Conservation (phyloP, 495 filamentous ascomycete genomes). For the Pseudevernia furfuracea region DNA sequence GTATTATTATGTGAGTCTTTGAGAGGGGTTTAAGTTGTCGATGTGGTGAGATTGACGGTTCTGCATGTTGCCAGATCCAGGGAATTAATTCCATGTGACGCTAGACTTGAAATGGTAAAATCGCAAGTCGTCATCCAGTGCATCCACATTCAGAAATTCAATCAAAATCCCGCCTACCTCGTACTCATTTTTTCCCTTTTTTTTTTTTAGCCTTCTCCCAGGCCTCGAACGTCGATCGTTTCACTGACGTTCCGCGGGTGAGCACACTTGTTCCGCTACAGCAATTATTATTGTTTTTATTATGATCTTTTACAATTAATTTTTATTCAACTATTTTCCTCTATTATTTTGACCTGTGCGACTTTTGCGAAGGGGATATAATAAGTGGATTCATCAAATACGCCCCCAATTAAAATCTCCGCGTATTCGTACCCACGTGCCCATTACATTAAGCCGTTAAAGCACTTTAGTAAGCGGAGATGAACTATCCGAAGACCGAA, state of each 20-base stretch:
- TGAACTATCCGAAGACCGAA: constrained; percentile 3
- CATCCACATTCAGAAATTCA: too few species aligned
- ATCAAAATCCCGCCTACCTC: too few species aligned
- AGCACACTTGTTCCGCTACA: too few species aligned
- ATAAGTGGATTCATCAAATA: too few species aligned
- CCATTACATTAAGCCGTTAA: too few species aligned
- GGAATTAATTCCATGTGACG: not conserved
- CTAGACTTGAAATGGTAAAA: not conserved
- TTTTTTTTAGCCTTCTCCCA: not conserved
- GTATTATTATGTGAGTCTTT: not conserved
- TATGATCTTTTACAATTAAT: too few species aligned
- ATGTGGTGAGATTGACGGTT: not conserved
- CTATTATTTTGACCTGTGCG: too few species aligned
- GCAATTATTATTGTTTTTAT: too few species aligned
- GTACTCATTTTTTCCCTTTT: too few species aligned
- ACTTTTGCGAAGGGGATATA: not conserved
- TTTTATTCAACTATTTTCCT: too few species aligned
- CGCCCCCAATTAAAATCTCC: not conserved
- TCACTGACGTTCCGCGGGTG: not conserved
- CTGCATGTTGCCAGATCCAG: not conserved
- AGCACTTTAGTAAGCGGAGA: not conserved
- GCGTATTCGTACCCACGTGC: not conserved
- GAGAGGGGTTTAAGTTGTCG: not conserved
- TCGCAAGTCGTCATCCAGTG: not conserved
- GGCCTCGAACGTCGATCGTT: not conserved